Evolutionary conservation across 306 rosid genomes (phyloP).

Genomic region (Acmispon strigosus): DNA sequence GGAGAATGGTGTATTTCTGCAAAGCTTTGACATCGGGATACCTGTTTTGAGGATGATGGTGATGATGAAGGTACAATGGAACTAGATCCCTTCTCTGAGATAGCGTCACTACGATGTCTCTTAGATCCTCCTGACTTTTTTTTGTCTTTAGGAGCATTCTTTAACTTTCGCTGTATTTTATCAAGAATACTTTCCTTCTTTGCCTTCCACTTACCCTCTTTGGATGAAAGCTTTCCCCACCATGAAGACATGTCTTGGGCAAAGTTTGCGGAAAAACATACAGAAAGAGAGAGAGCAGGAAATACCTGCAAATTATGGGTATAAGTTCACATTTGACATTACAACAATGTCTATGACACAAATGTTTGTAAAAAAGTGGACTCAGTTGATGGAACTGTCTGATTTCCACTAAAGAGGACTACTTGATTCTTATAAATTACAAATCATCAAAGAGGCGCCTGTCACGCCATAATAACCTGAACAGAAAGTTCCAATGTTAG

Average conservation of each 20-base stretch:
- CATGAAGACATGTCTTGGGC: conserved; percentile 57
- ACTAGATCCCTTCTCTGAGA: conserved; percentile 56
- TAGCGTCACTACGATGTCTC: conserved; percentile 38
- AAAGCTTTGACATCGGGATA: conserved; percentile 74
- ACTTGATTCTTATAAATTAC: conserved; percentile 4
- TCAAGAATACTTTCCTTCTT: conserved; percentile 65
- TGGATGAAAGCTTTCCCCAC: conserved; percentile 87
- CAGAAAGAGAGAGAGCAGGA: neutral
- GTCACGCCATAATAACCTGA: conserved; percentile 28
- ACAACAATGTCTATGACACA: conserved; percentile 15
- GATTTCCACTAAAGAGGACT: conserved; percentile 3
- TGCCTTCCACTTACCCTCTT: conserved; percentile 62
- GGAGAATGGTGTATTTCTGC: conserved; percentile 54
- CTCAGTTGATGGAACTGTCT: neutral
- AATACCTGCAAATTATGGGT: no score
- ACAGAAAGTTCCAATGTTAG: conserved; percentile 27
- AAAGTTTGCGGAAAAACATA: conserved; percentile 8
- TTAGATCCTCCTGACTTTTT: conserved; percentile 44
- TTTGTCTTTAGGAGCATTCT: conserved; percentile 50
- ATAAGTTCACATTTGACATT: conserved; percentile 16
- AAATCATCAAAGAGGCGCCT: conserved; percentile 11
- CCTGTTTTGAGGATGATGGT: conserved; percentile 55
- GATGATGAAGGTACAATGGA: conserved; percentile 56
- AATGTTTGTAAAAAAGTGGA: conserved; percentile 11
- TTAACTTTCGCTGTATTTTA: conserved; percentile 57